Conservation (phyloP, 163 green algal genomes). For the Scenedesmus sp. region DNA sequence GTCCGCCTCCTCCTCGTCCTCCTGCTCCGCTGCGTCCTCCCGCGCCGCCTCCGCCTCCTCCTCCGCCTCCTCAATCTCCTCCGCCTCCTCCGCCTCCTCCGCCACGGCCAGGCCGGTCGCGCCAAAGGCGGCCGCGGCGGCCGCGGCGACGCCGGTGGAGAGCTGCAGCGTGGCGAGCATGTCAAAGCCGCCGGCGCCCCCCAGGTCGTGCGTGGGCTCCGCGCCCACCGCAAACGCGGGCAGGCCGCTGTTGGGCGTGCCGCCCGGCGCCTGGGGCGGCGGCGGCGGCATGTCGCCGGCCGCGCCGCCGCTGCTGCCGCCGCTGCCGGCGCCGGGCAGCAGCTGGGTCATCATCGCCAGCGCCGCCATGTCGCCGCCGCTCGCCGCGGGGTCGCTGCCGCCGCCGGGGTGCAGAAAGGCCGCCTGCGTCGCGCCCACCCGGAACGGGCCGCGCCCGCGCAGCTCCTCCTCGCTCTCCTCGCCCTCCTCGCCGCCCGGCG, state of each 20-base stretch:
- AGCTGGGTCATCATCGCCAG: neutral
- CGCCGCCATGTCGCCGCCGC: neutral
- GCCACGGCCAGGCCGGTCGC: no score
- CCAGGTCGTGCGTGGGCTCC: neutral
- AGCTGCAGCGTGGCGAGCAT: constrained; percentile 7
- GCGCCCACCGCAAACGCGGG: neutral
- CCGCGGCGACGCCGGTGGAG: neutral
- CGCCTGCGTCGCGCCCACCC: no score
- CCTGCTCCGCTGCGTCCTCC: neutral
- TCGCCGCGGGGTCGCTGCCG: no score
- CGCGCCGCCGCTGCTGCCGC: no score
- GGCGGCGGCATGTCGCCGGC: constrained; percentile 4
- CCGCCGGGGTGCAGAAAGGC: no score
- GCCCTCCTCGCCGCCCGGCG: no score
- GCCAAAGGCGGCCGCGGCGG: neutral
- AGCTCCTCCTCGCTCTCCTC: no score
- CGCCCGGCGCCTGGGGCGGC: neutral
- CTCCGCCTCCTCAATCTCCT: neutral
- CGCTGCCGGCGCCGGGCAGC: no score
- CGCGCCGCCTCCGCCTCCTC: neutral
- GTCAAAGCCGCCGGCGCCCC: neutral
- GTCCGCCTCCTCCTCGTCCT: neutral
- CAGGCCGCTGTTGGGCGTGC: neutral
- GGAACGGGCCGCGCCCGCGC: no score
- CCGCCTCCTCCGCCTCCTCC: neutral